Base-by-base conservation (phyloP, 2,329 filamentous ascomycete genomes). In the Claviceps sorghi region DNA sequence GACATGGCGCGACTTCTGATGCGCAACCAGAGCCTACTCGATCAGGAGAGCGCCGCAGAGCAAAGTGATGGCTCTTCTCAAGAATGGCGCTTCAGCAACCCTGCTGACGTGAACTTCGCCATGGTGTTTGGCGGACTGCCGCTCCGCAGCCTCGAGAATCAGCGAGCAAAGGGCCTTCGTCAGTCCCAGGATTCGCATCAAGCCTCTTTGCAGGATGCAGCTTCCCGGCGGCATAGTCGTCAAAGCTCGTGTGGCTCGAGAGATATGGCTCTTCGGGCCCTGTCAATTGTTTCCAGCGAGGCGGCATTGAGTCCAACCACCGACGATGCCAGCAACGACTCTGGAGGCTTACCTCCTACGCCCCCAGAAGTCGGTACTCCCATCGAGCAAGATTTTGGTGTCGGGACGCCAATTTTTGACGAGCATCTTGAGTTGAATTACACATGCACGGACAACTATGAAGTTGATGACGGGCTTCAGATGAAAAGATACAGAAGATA, bases 41-140 rank as follows among this genome's bases (percentile, higher is more conserved):
- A 63, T n/a, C 61, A 60, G 9, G 52, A 49, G n/a, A 52, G 54
- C 13, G 42, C 49, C 10, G 54, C 54, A 15, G 52, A 58, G 41
- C 50, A 63, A 30, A 60, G 59, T 2, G 57, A 62, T 48, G 60
- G 63, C 36, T 59, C 57, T 2, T 51, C 52, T 15, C 60, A 60
- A 19, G 50, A 52, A 26, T 48, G 52, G 26, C 56, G 57, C 17
- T 55, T 51, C 49, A 54, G 58, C 47, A 50, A 52, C 7, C 60
- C 61, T 29, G 56, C 57, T 1, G 65, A 67, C 19, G 56, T 54
- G 30, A 56, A 45, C 30, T 66, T 69, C 45, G 62, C 60, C 17
- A 57, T 58, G 34, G 62, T 60, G 6, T 70, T 70, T 53, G 69
- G 68, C 3, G 69, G 69, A 11, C 62, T 72, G 32, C 64, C 68